These are phyloP conservation scores for Tulasnella sp. DNA, from an alignment of 768 basidiomycete genomes.

Conservation along the genomic window DNA sequence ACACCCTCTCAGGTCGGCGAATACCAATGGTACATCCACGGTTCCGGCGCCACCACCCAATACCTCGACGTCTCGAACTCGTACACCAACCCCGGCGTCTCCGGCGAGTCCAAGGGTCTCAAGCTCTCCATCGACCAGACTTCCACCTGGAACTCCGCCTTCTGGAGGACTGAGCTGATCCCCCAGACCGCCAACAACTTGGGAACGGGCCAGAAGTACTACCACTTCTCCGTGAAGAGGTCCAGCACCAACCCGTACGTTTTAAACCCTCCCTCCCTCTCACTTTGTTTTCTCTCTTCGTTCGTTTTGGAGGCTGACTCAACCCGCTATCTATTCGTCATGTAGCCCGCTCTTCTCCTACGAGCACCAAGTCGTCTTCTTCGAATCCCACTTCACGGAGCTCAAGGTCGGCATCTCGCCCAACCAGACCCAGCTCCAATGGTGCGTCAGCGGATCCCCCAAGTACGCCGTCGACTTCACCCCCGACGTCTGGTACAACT, in stretches of 20 bases:
- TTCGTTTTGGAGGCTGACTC: too few relatives aligned
- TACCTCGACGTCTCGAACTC: slow-evolving; percentile 50
- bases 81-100: slow-evolving; percentile 58
- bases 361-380: slow-evolving; percentile 56
- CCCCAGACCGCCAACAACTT: slow-evolving; percentile 50
- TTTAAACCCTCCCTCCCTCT: background rate
- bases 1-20: slow-evolving; percentile 3
- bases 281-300: background rate
- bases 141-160: slow-evolving; percentile 14
- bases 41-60: slow-evolving; percentile 47
- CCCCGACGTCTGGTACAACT: slow-evolving; percentile 58
- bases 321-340: too few relatives aligned
- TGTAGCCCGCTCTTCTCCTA: slow-evolving; percentile 42
- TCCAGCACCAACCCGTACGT: slow-evolving; percentile 48
- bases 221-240: slow-evolving; percentile 57
- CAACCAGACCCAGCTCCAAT: slow-evolving; percentile 48
- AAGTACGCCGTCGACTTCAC: slow-evolving; percentile 52
- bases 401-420: slow-evolving; percentile 56
- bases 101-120: slow-evolving; percentile 48
- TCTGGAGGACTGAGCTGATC: slow-evolving; percentile 35
- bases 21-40: slow-evolving; percentile 48
- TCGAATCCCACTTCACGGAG: slow-evolving; percentile 58
- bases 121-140: slow-evolving; percentile 45
- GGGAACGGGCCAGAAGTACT: slow-evolving; percentile 54
- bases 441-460: slow-evolving; percentile 47